Base-by-base conservation (phyloP, 163 green algal species). In the Chloroidium sp. region DNA sequence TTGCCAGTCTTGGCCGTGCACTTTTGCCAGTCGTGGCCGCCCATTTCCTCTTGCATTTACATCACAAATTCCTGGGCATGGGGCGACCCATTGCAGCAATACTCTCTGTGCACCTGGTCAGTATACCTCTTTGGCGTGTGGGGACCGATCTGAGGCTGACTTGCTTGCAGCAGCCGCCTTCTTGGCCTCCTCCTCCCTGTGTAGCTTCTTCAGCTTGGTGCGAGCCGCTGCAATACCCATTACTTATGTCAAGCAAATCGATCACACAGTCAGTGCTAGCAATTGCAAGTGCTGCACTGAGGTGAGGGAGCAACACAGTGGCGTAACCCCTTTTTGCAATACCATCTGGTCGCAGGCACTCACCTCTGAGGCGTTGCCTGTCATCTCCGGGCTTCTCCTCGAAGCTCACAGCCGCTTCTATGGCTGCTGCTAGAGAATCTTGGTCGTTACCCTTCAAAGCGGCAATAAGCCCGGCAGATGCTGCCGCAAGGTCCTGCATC, bases 351-450 rank as follows among this genome's bases (percentile, higher is more conserved):
- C 36, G 36, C 36, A 36, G 36, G 36, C 36, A 36, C 69, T 80
- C 69, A 96, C 92, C 92, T 77, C 93, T 74, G 58, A 97, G 86
- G 79, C 95, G 94, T 80, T 97, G 94, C 1, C 94, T 86, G 75
- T 90, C 84, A 2, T 96, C 92, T 0, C 94, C 94, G 0, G 94
- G 94, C 1, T 76, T 88, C 0, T 76, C 78, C 59, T 96, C 90
- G 4, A 98, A 82, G 64, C 93, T 95, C 0, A 83, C 62, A 0
- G 91, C 93, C 3, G 84, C 69, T 3, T 84, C 69, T 12, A 97
- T 92, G 0, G 93, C 93, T 62, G 85, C 79, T 62, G 86, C 76
- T 62, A 94, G 85, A 3, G 82, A 77, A 61, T 91, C 86, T 0
- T 85, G 36, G 76, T 95, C 90, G 59, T 94, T 91, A 6, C 89